phyloP scores from a whole-genome alignment of 2,329 filamentous ascomycete species.

The Trichoderma sp. region DNA sequence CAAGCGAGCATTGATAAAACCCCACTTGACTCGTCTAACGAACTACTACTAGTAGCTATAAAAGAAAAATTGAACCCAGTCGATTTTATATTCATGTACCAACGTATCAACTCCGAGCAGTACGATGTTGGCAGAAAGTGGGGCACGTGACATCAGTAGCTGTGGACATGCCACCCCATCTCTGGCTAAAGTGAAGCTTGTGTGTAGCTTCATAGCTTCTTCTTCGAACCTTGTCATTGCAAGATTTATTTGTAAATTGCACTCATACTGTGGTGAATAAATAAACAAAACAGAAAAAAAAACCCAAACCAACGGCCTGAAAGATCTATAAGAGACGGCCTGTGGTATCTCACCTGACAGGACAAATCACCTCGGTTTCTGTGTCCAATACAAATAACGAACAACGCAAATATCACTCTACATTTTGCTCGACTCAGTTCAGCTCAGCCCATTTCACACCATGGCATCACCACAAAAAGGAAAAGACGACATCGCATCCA shows the following conservation, averaged over 20 bases:
- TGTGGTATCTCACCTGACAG: not conserved
- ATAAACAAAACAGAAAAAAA: not conserved
- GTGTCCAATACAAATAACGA: no score
- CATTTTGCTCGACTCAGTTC: no score
- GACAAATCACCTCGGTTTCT: not conserved
- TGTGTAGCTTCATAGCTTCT: not conserved
- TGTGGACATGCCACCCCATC: not conserved
- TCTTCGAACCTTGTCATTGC: not conserved
- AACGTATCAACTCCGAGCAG: not conserved
- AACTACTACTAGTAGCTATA: no score
- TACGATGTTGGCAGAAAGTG: not conserved
- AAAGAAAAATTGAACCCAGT: no score
- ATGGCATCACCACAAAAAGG: constrained; percentile 11
- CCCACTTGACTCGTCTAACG: not conserved
- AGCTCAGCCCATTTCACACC: not conserved
- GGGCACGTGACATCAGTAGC: not conserved
- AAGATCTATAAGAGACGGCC: not conserved
- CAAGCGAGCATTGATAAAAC: not conserved
- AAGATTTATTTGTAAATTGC: not conserved
- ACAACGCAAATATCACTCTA: no score
- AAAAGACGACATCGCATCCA: constrained; percentile 30
- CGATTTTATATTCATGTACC: not conserved
- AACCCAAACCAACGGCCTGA: not conserved
- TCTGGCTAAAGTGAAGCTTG: not conserved
- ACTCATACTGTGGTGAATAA: not conserved